Conservation (phyloP, 176 grass and related monocot genomes). For the Luzula sylvatica region DNA sequence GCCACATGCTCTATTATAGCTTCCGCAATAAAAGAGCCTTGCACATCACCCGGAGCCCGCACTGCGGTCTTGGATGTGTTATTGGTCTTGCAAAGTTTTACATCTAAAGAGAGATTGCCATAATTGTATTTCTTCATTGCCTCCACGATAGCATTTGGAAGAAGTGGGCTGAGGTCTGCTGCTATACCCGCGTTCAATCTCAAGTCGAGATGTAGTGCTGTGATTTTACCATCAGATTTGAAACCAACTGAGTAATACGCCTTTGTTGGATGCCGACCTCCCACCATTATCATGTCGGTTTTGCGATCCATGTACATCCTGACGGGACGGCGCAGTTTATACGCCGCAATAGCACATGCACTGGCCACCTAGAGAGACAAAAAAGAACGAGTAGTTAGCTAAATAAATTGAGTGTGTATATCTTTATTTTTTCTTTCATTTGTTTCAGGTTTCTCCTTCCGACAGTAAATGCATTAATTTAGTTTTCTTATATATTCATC, state of each 20-base stretch:
- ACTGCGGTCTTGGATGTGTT: conserved; percentile 46
- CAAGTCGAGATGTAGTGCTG: conserved; percentile 48
- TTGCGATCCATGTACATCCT: conserved; percentile 69
- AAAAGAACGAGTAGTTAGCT: too few species aligned
- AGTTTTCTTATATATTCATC: background rate
- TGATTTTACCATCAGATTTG: conserved; percentile 70
- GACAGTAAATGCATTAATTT: conserved; percentile 5
- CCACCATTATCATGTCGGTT: conserved; percentile 69
- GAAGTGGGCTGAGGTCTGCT: conserved; percentile 25
- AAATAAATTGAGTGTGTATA: too few species aligned
- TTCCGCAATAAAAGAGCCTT: conserved; percentile 86
- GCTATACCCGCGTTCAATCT: conserved; percentile 49
- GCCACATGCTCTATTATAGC: conserved; percentile 77
- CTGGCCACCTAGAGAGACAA: conserved; percentile 29
- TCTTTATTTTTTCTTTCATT: too few species aligned
- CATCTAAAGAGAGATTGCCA: conserved; percentile 49
- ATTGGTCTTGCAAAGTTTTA: conserved; percentile 78
- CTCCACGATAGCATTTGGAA: conserved; percentile 11
- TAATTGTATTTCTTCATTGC: conserved; percentile 80
- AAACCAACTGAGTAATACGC: conserved; percentile 63
- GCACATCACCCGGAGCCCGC: conserved; percentile 55
- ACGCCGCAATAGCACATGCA: conserved; percentile 56
- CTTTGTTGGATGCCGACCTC: conserved; percentile 76
- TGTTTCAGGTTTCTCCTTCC: too few species aligned
- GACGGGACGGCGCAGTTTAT: conserved; percentile 49